Percentiles rank a stretch among this genome's conserved stretches.
Conservation (phyloP, 768 basidiomycete genomes). For the Candolleomyces eurysporus region DNA sequence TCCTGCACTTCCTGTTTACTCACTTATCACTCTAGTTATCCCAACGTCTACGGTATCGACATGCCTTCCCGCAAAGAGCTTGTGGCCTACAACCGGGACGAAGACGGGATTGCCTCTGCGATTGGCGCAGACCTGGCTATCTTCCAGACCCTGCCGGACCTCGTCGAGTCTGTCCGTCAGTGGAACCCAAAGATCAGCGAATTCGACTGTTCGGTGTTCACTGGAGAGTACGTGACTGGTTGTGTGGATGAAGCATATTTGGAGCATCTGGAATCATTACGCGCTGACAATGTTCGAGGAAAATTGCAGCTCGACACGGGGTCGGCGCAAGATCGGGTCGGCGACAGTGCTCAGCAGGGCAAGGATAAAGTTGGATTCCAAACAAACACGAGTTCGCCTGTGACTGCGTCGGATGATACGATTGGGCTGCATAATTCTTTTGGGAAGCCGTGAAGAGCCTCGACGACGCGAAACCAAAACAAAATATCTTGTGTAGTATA, state of each 20-base stretch:
- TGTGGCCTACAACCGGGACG: conserved; percentile 78
- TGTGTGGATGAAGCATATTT: conserved; percentile 86
- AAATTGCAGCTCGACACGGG: conserved; percentile 39
- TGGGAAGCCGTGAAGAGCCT: conserved; percentile 29
- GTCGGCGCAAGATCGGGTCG: conserved; percentile 21
- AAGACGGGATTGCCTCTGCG: conserved; percentile 65
- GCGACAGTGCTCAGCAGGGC: not conserved
- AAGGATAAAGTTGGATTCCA: conserved; percentile 3
- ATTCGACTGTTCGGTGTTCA: conserved; percentile 98
- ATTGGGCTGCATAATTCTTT: conserved; percentile 80
- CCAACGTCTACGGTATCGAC: conserved; percentile 99
- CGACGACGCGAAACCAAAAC: conserved; percentile 4
- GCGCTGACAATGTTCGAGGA: conserved; percentile 79
- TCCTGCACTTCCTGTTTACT: not conserved
- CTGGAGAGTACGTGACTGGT: conserved; percentile 95
- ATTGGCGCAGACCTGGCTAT: conserved; percentile 97
- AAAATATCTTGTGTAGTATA: conserved; percentile 12
- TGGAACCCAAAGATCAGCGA: conserved; percentile 72
- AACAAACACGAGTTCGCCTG: conserved; percentile 37
- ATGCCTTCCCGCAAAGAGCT: conserved; percentile 97
- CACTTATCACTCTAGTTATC: conserved; percentile 45
- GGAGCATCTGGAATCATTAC: conserved; percentile 63
- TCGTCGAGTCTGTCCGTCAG: conserved; percentile 80
- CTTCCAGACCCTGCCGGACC: conserved; percentile 89
- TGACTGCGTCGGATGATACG: conserved; percentile 70